Evolutionary conservation across 2,329 filamentous ascomycete genomes (phyloP).

Genomic region (Paecilomyces variotii): DNA sequence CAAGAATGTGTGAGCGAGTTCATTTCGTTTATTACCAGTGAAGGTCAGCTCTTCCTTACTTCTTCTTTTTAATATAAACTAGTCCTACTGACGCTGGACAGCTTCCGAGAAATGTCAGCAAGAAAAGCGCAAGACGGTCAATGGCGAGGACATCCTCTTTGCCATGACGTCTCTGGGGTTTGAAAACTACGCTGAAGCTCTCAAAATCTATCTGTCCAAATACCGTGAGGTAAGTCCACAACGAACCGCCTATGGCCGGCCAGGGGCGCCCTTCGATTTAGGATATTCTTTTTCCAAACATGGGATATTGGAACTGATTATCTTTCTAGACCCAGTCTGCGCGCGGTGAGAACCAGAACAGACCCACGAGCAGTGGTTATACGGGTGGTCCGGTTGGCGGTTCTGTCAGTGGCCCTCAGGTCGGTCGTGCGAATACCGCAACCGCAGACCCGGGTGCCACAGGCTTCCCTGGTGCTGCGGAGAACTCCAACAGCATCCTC

Average conservation of each 20-base stretch:
- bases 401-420: constrained; percentile 19
- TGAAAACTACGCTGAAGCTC: constrained; percentile 94
- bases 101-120: constrained; percentile 99
- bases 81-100: constrained; percentile 29
- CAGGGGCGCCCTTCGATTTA: constrained; percentile 13
- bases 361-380: constrained; percentile 45
- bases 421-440: constrained; percentile 23
- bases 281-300: constrained; percentile 27
- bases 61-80: not conserved
- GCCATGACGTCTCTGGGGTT: constrained; percentile 98
- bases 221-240: constrained; percentile 84
- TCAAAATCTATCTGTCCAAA: constrained; percentile 96
- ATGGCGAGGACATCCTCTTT: constrained; percentile 96
- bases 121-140: constrained; percentile 98
- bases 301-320: constrained; percentile 28
- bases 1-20: constrained; percentile 99
- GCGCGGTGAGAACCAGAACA: constrained; percentile 57
- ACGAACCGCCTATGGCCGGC: constrained; percentile 3
- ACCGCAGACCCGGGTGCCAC: constrained; percentile 21
- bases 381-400: constrained; percentile 32
- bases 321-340: constrained; percentile 69
- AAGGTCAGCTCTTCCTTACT: constrained; percentile 53
- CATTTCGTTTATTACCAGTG: constrained; percentile 98
- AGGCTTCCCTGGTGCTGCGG: constrained; percentile 31
- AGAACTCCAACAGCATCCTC: constrained; percentile 38